phyloP scores from a whole-genome alignment of 2,329 filamentous ascomycete genomes.

The Fusarium kyushuense region DNA sequence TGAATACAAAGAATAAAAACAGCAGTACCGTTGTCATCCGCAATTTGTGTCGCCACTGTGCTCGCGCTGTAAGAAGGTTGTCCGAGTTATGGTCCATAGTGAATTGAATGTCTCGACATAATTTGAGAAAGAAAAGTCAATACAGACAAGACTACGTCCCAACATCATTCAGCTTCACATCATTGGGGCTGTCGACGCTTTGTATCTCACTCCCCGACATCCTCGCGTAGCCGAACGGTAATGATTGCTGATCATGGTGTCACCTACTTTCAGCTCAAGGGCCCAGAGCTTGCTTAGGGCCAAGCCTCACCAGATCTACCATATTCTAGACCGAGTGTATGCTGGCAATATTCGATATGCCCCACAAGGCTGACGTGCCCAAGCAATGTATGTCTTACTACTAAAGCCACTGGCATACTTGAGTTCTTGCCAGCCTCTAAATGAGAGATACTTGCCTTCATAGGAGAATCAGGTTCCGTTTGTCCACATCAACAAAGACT shows the following conservation, averaged over 20 bases:
- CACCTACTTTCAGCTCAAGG: neutral
- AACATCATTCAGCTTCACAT: neutral
- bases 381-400: neutral
- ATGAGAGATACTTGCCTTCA: neutral
- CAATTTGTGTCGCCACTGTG: neutral
- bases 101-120: neutral
- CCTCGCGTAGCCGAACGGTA: neutral
- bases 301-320: neutral
- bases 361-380: neutral
- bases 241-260: neutral
- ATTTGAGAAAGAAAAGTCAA: too few species aligned
- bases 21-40: neutral
- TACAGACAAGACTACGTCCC: neutral
- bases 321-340: neutral
- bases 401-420: neutral
- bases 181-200: neutral
- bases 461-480: neutral
- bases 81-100: neutral
- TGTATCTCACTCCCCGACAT: neutral
- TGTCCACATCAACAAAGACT: neutral
- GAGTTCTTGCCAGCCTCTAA: neutral
- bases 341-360: neutral
- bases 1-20: rapidly evolving
- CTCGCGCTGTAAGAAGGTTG: neutral
- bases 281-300: neutral